Evolutionary conservation across 257 asterid genomes (phyloP), one percentile per base, ranked within the genome.

Genomic region (Scutellaria barbata): DNA sequence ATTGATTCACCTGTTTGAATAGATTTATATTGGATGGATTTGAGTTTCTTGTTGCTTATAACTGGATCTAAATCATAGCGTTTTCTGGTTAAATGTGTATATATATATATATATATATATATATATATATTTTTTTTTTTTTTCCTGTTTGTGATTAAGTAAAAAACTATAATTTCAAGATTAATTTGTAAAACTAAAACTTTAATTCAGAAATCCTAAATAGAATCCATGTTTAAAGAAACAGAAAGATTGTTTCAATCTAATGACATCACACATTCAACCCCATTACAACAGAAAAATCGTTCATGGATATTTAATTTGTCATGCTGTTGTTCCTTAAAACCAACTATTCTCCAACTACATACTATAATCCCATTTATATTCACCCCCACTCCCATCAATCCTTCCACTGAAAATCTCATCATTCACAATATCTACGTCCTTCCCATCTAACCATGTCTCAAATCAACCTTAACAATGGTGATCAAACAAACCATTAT

Each of bases 271-370:
- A 83, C 78, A 53, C 81, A 13, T 61, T 56, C 54, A 68, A 39
- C 47, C 65, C 76, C 69, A 22, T 8, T 10, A 40, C 3, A 47
- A 46, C 53, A 73, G 25, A 55, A 57, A 10, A 54, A 17, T 2
- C 72, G 52, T 42, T 14, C 12, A 50, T 58, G 51, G 46, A 77
- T 79, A 47, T 37, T 81, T 75, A 77, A 82, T 75, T 40, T 41
- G 72, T 84, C 96, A 89, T 85, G 93, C 91, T 68, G 14, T 51
- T 75, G 39, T 63, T 59, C 79, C 79, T 74, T 79, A 13, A 25
- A 41, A 87, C 89, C 96, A 82, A 85, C 77, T 45, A 47, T 60
- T 67, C 89, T 84, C 93, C 96, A 89, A 87, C 66, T 77, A 48
- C 82, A 77, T 54, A 43, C 72, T 61, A 16, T 6, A 11, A 40